Conservation (phyloP, 306 rosid species). For the Vicia faba region DNA sequence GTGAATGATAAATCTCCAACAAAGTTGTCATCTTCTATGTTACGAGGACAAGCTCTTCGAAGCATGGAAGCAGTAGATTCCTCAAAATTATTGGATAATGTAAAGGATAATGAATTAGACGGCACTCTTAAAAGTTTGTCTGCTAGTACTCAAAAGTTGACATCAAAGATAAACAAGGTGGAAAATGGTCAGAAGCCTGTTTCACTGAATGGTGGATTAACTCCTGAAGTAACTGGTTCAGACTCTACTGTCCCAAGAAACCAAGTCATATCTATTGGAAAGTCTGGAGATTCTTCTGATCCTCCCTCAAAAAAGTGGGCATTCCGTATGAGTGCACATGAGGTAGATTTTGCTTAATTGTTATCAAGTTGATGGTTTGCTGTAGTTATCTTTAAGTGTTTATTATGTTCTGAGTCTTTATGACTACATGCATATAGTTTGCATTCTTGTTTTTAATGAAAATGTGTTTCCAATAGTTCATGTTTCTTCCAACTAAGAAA, state of each 20-base stretch:
- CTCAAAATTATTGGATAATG: constrained; percentile 52
- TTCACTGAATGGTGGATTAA: constrained; percentile 38
- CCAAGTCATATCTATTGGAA: constrained; percentile 35
- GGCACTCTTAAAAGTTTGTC: constrained; percentile 34
- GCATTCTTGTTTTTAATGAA: not conserved
- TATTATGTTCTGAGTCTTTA: not conserved
- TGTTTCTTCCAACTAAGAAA: not conserved
- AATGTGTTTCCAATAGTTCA: not conserved
- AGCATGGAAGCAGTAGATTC: constrained; percentile 85
- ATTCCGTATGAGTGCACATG: constrained; percentile 88
- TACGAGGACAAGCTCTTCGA: constrained; percentile 80
- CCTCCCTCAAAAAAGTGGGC: constrained; percentile 58
- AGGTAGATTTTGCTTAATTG: constrained; percentile 54
- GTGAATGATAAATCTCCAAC: constrained; percentile 57
- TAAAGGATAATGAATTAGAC: constrained; percentile 31
- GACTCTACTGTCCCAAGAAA: constrained; percentile 41
- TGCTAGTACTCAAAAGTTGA: constrained; percentile 44
- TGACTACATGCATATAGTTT: not conserved
- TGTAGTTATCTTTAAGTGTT: constrained; percentile 5
- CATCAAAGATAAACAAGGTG: constrained; percentile 48
- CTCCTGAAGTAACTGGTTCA: constrained; percentile 39
- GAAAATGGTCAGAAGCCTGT: constrained; percentile 49
- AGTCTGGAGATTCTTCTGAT: constrained; percentile 42
- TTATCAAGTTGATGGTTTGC: not conserved
- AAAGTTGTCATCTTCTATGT: constrained; percentile 79